These are phyloP conservation scores for Sporisorium graminicola DNA, from an alignment of 1,284 basidiomycete species.

Conservation along the genomic window DNA sequence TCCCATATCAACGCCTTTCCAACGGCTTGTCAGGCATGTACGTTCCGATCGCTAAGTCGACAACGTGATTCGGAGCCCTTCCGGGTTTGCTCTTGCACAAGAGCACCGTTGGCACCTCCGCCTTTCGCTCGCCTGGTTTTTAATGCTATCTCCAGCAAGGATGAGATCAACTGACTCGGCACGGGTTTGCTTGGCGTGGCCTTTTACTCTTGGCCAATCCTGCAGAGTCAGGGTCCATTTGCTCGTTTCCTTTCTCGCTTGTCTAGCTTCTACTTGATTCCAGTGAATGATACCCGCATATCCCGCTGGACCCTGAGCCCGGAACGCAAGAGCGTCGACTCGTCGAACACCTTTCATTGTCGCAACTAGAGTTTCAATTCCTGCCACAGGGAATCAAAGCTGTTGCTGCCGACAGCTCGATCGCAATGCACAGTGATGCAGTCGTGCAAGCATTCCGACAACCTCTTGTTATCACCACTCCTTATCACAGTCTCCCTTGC, in stretches of 20 bases:
- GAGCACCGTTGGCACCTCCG: background rate
- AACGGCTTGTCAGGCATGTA: background rate
- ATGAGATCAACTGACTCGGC: no score
- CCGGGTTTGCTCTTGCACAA: background rate
- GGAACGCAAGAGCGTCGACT: background rate
- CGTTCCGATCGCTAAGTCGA: conserved; percentile 3
- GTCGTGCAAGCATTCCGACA: background rate
- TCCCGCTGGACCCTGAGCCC: conserved; percentile 1
- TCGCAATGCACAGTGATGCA: background rate
- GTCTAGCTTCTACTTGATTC: background rate
- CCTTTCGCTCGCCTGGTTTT: no score
- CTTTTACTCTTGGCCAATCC: background rate
- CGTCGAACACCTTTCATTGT: no score
- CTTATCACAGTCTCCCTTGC: background rate
- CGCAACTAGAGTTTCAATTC: no score
- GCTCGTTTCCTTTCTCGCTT: background rate
- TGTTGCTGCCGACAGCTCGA: background rate
- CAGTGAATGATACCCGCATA: background rate
- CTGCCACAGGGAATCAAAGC: no score
- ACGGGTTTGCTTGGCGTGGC: background rate
- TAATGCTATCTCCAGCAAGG: no score
- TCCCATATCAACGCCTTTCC: no score
- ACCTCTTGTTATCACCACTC: background rate
- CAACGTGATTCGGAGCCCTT: background rate
- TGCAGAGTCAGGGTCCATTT: conserved; percentile 1